Evolutionary conservation across 192 early-diverging fungal species (phyloP).

Genomic region (Physocladia obscura): DNA sequence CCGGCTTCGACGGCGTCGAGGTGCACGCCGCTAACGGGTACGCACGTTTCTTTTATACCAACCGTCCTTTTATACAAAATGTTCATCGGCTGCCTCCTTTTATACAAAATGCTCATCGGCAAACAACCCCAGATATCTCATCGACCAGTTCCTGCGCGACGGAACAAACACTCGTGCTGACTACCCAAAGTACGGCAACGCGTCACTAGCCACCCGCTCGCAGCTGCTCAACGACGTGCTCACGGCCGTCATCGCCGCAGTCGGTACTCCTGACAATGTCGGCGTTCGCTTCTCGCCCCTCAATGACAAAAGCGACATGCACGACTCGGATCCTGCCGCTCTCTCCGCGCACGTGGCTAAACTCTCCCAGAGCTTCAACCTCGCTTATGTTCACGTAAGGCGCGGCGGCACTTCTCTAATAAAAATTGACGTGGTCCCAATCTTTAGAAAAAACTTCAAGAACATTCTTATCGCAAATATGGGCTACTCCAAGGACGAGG

Average conservation of each 20-base stretch:
- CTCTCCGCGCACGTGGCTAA: slow-evolving; percentile 32
- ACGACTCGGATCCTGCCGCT: slow-evolving; percentile 1
- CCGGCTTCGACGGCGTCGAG: slow-evolving; percentile 86
- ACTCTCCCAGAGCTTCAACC: slow-evolving; percentile 19
- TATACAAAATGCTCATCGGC: too few relatives aligned
- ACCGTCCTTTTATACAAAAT: too few relatives aligned
- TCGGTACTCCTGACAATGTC: slow-evolving; percentile 38
- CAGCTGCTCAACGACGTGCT: slow-evolving; percentile 71
- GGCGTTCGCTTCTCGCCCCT: slow-evolving; percentile 42
- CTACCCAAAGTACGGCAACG: slow-evolving; percentile 75
- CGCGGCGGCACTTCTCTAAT: slow-evolving; percentile 16
- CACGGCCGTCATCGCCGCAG: slow-evolving; percentile 24
- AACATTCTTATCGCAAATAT: slow-evolving; percentile 34
- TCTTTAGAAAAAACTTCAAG: slow-evolving; percentile 3
- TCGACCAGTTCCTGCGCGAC: slow-evolving; percentile 76
- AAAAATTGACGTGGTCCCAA: slow-evolving; percentile 6
- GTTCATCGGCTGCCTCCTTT: too few relatives aligned
- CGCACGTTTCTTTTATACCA: too few relatives aligned
- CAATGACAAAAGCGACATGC: slow-evolving; percentile 2
- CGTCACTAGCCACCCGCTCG: slow-evolving; percentile 76
- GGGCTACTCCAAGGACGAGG: slow-evolving; percentile 36
- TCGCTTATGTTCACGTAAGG: slow-evolving; percentile 39
- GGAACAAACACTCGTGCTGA: slow-evolving; percentile 85
- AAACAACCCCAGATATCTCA: too few relatives aligned
- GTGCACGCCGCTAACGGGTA: slow-evolving; percentile 92